These are phyloP conservation scores for Achaetomiella virescens DNA, from an alignment of 495 filamentous ascomycete species.

Conservation along the genomic window DNA sequence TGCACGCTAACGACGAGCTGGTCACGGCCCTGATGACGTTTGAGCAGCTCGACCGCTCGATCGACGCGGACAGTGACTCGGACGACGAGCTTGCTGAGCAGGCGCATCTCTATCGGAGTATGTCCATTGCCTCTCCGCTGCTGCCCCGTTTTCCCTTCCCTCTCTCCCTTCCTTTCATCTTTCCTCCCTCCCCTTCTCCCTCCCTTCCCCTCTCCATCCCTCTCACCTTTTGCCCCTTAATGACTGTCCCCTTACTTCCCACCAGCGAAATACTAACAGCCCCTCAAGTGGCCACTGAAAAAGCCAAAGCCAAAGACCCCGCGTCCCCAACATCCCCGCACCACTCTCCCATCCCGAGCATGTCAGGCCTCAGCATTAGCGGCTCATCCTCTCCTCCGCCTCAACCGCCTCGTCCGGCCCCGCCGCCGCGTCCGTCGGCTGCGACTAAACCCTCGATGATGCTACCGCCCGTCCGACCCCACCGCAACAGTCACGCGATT, in stretches of 20 bases:
- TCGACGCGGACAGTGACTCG: constrained; percentile 94
- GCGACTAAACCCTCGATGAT: constrained; percentile 32
- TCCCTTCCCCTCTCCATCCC: not conserved
- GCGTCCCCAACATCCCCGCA: constrained; percentile 35
- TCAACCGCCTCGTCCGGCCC: constrained; percentile 31
- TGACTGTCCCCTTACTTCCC: not conserved
- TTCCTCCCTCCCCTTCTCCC: not conserved
- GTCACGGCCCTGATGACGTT: constrained; percentile 91
- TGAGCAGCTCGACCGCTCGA: constrained; percentile 89
- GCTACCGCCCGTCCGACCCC: constrained; percentile 21
- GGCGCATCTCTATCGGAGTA: constrained; percentile 49
- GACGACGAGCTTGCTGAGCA: constrained; percentile 60
- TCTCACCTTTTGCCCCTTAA: not conserved
- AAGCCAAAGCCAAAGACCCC: constrained; percentile 43
- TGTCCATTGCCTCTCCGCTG: constrained; percentile 7
- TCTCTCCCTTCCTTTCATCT: not conserved
- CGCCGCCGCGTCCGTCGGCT: constrained; percentile 38
- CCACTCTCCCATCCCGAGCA: constrained; percentile 29
- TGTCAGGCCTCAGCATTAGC: constrained; percentile 37
- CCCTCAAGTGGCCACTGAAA: constrained; percentile 44
- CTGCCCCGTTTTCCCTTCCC: not conserved
- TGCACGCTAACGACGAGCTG: constrained; percentile 79
- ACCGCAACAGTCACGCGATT: no score
- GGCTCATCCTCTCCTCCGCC: constrained; percentile 30
- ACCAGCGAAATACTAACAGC: constrained; percentile 14